Evolutionary conservation across 163 green algal genomes (phyloP).

Genomic region (Trebouxia gelatinosa): DNA sequence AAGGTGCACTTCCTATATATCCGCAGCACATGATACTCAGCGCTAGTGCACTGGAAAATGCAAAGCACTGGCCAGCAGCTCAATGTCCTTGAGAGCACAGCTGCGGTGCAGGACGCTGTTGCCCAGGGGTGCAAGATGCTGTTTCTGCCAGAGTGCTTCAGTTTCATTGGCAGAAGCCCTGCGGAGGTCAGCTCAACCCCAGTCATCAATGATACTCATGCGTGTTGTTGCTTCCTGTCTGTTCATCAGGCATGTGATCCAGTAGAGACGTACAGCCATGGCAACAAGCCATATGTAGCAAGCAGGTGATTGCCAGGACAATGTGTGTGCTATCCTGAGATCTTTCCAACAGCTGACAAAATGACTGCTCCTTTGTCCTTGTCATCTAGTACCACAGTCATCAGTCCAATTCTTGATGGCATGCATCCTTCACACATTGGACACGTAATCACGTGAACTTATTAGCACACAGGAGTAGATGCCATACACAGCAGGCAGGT

Average conservation of each 20-base stretch:
- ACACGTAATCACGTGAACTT: too few species aligned
- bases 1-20: conserved; percentile 38
- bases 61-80: not conserved
- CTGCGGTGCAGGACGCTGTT: conserved; percentile 54
- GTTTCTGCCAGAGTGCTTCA: conserved; percentile 95
- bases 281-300: not conserved
- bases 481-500: too few species aligned
- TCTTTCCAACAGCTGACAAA: too few species aligned
- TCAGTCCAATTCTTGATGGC: too few species aligned
- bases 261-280: not conserved
- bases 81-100: not conserved
- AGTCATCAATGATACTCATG: too few species aligned
- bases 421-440: too few species aligned
- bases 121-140: conserved; percentile 67
- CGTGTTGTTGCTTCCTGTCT: too few species aligned
- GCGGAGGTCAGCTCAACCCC: conserved; percentile 43
- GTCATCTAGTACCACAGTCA: too few species aligned
- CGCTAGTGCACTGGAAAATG: not conserved
- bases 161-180: conserved; percentile 70
- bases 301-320: not conserved
- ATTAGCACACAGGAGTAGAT: too few species aligned
- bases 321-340: not conserved
- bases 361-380: too few species aligned
- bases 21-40: not conserved
- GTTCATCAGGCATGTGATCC: too few species aligned